Evolutionary conservation across 2,329 filamentous ascomycete species (phyloP).

Genomic region (Ceratocystis alfenasii): DNA sequence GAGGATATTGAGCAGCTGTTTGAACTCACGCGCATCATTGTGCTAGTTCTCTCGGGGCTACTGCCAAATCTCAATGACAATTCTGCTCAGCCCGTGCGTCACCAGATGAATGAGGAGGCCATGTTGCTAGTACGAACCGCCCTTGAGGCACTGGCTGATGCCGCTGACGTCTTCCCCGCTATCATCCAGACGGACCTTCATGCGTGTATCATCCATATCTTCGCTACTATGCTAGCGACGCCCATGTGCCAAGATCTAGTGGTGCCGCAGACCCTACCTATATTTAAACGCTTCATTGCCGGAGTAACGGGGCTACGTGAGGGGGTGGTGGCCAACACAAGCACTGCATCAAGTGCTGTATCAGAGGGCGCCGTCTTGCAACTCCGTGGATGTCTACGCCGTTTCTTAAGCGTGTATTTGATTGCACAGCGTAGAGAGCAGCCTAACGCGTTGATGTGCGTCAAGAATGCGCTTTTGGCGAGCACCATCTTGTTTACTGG

Average conservation of each 20-base stretch:
- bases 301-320: conserved; percentile 49
- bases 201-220: conserved; percentile 93
- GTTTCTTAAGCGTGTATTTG: conserved; percentile 69
- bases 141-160: conserved; percentile 80
- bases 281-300: conserved; percentile 79
- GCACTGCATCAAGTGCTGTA: conserved; percentile 24
- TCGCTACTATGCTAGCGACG: conserved; percentile 81
- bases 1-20: conserved; percentile 98
- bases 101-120: conserved; percentile 78
- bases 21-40: conserved; percentile 90
- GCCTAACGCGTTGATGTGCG: conserved; percentile 68
- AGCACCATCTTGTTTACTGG: conserved; percentile 81
- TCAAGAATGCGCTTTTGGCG: conserved; percentile 84
- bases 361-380: conserved; percentile 50
- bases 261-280: conserved; percentile 78
- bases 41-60: conserved; percentile 77
- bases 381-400: conserved; percentile 67
- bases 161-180: conserved; percentile 86
- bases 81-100: conserved; percentile 46
- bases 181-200: conserved; percentile 96
- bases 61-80: conserved; percentile 70
- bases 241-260: conserved; percentile 73
- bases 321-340: conserved; percentile 26
- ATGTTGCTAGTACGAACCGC: conserved; percentile 67
- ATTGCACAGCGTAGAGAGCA: conserved; percentile 62